phyloP scores from a whole-genome alignment of 2,329 filamentous ascomycete genomes.

The Apiospora kogelbergensis region DNA sequence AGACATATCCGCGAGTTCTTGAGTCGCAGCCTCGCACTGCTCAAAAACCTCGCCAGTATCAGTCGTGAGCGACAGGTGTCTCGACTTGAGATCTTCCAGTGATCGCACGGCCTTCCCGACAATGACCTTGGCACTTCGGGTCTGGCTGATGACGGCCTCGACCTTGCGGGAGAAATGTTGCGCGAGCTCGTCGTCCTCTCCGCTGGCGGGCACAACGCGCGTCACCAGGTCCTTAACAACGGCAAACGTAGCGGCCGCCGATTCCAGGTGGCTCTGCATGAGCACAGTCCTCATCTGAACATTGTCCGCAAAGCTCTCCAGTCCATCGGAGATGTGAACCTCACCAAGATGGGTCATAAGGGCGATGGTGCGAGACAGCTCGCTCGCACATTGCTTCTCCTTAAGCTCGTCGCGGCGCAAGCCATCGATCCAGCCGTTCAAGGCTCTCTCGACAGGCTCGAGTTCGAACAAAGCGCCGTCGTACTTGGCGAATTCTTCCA shows the following conservation, averaged over 20 bases:
- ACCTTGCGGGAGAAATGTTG: conserved; percentile 69
- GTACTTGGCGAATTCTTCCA: conserved; percentile 76
- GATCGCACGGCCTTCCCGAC: conserved; percentile 75
- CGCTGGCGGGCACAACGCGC: conserved; percentile 54
- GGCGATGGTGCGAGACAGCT: conserved; percentile 81
- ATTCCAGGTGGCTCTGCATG: conserved; percentile 81
- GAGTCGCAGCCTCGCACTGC: conserved; percentile 63
- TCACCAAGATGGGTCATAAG: conserved; percentile 85
- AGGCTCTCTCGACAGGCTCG: conserved; percentile 83
- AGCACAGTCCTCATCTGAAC: conserved; percentile 74
- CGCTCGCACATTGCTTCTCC: conserved; percentile 76
- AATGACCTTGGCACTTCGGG: conserved; percentile 80
- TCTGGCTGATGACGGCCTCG: conserved; percentile 71
- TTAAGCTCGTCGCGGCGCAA: conserved; percentile 83
- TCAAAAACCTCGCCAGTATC: conserved; percentile 71
- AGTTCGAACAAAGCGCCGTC: conserved; percentile 82
- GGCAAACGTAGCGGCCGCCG: conserved; percentile 66
- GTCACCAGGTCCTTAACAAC: conserved; percentile 67
- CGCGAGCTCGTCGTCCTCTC: conserved; percentile 66
- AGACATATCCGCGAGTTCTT: conserved; percentile 65
- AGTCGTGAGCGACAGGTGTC: conserved; percentile 71
- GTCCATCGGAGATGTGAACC: conserved; percentile 69
- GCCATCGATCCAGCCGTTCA: conserved; percentile 86
- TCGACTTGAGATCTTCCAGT: conserved; percentile 72
- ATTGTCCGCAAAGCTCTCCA: conserved; percentile 76